A percentile compares a stretch with the other conserved stretches of the same genome.
phyloP scores from a whole-genome alignment of 768 basidiomycete genomes.

The Tephrocybe sp. region DNA sequence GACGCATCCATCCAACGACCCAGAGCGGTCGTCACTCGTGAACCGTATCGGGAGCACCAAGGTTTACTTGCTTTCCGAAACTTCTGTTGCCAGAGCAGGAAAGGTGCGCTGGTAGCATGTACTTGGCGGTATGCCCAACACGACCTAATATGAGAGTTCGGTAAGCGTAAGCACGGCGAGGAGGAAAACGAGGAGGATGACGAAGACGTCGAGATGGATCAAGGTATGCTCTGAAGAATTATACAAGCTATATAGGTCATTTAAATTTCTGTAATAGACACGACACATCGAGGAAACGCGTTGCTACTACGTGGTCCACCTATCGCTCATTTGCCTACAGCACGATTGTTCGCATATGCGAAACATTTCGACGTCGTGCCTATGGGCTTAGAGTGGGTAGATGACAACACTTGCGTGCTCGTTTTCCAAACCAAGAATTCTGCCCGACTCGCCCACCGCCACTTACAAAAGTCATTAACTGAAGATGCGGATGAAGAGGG shows the following conservation, averaged over 20 bases:
- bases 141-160: constrained; percentile 46
- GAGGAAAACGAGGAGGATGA: constrained; percentile 33
- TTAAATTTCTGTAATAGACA: no score
- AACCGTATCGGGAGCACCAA: constrained; percentile 70
- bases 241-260: not conserved
- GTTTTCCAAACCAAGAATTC: constrained; percentile 59
- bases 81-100: constrained; percentile 52
- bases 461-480: constrained; percentile 47
- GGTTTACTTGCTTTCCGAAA: constrained; percentile 76
- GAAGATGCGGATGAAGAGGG: constrained; percentile 58
- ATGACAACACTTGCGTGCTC: constrained; percentile 78
- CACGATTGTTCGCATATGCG: constrained; percentile 77
- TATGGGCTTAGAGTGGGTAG: constrained; percentile 81
- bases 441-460: constrained; percentile 50
- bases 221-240: constrained; percentile 24
- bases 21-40: constrained; percentile 43
- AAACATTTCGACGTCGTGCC: constrained; percentile 75
- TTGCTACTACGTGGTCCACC: constrained; percentile 71
- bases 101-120: constrained; percentile 67
- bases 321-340: constrained; percentile 72
- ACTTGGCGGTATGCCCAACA: constrained; percentile 32
- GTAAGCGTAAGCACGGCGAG: constrained; percentile 43
- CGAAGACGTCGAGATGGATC: constrained; percentile 30
- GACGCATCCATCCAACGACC: constrained; percentile 25
- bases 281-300: constrained; percentile 57